Conservation (phyloP, 345 rosid species). For the Brassica rapa region DNA sequence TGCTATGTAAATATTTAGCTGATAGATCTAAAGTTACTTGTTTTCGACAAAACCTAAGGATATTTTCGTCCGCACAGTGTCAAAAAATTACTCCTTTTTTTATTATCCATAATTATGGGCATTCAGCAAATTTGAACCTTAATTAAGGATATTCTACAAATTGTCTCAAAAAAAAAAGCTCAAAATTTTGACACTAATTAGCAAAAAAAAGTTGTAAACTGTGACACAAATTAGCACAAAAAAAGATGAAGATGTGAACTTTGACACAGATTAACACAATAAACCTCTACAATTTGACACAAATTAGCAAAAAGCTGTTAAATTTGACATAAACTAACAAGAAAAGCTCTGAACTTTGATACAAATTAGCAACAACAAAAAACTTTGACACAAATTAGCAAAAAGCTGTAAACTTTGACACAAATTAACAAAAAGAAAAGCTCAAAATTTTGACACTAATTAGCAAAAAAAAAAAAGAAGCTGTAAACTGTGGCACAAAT, state of each 20-base stretch:
- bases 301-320: background rate
- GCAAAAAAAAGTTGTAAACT: background rate
- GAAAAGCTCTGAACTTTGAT: background rate
- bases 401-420: slow-evolving; percentile 4
- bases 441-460: background rate
- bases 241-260: background rate
- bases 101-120: too few species aligned
- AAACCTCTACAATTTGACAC: background rate
- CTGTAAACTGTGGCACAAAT: background rate
- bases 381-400: slow-evolving; percentile 1
- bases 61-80: too few species aligned
- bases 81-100: too few species aligned
- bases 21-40: too few species aligned
- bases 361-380: background rate
- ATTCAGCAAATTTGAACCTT: too few species aligned
- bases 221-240: background rate
- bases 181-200: slow-evolving; percentile 1
- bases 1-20: too few species aligned
- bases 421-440: background rate
- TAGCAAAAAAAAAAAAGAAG: background rate
- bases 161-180: slow-evolving; percentile 13
- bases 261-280: too few species aligned
- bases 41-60: too few species aligned
- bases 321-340: too few species aligned
- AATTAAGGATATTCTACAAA: too few species aligned